Conservation (phyloP, 1,284 basidiomycete genomes). For the Pseudozyma flocculosa region DNA sequence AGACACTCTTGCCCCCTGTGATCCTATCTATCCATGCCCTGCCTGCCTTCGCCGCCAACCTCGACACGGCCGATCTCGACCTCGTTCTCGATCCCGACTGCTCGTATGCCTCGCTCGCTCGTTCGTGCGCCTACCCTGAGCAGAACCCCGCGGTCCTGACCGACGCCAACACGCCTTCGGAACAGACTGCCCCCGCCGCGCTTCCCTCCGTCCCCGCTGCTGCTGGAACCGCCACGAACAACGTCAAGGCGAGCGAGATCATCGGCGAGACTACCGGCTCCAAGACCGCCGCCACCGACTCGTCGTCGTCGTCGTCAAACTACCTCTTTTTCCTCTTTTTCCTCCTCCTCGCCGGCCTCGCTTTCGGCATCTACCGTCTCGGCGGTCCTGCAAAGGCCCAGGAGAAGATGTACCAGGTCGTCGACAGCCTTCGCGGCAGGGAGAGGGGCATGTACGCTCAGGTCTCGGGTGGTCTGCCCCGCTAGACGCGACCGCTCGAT, state of each 20-base stretch:
- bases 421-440: not conserved
- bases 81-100: not conserved
- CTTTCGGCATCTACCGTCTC: conserved; percentile 11
- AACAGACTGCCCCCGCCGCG: not conserved
- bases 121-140: too few relatives aligned
- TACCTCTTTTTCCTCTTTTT: conserved; percentile 23
- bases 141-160: too few relatives aligned
- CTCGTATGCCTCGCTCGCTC: too few relatives aligned
- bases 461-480: conserved; percentile 5
- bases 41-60: too few relatives aligned
- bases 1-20: not conserved
- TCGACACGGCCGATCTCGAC: not conserved
- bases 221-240: not conserved
- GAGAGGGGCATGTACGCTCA: conserved; percentile 4
- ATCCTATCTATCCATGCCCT: not conserved
- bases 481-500: conserved; percentile 1
- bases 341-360: conserved; percentile 13
- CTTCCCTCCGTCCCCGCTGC: not conserved
- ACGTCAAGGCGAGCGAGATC: too few relatives aligned
- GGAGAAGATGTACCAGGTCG: conserved; percentile 1
- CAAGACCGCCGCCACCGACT: not conserved
- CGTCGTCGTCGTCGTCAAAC: not conserved
- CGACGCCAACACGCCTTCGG: too few relatives aligned
- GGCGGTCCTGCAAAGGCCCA: conserved; percentile 27
- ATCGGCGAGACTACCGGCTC: too few relatives aligned